Base-by-base conservation (phyloP, 306 rosid genomes). In the Acacia crassicarpa region DNA sequence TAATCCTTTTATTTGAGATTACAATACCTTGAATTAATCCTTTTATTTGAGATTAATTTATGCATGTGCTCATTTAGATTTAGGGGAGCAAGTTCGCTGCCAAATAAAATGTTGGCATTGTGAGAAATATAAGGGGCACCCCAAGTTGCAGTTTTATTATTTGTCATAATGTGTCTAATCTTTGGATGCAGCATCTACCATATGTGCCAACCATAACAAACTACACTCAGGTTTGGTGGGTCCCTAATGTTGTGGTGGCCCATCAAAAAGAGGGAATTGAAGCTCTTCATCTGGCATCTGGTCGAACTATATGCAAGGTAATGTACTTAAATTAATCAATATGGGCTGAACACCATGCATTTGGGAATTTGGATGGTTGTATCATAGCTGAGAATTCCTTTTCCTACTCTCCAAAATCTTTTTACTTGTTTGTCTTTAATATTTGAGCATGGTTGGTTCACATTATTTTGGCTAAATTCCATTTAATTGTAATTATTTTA, bases 171-270 rank as follows among this genome's bases (percentile, higher is more conserved):
- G 56, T 35, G 27, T 78, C 25, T 48, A 69, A 67, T 71, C 74
- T 59, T 89, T 74, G 75, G 81, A 65, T 91, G 90, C 94, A 96
- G 99, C 86, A 89, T 38, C 68, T 81, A 72, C 92, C 89, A n/a
- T 96, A 91, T 81, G 86, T 92, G 85, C 99, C 99, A 67, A 96
- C 99, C 75, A 93, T 96, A 82, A 96, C 99, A 80, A 96, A 93
- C 92, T 89, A 96, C 92, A 96, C 99, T 77, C 89, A 91, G 72
- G 91, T 96, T 67, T 96, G 99, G 99, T 96, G 99, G 99, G 94
- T 96, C 83, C 98, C 98, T 33, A 96, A 96, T 87, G 99, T 93
- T 19, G 92, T 93, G 20, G 99, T 96, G 84, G 98, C 94, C 85
- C 99, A 93, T 92, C 92, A 81, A 78, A 93, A 93, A 84, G 99